Percentiles rank a stretch among this genome's conserved stretches.
Conservation (phyloP, 2,329 filamentous ascomycete species). For the Penicillium sp. region DNA sequence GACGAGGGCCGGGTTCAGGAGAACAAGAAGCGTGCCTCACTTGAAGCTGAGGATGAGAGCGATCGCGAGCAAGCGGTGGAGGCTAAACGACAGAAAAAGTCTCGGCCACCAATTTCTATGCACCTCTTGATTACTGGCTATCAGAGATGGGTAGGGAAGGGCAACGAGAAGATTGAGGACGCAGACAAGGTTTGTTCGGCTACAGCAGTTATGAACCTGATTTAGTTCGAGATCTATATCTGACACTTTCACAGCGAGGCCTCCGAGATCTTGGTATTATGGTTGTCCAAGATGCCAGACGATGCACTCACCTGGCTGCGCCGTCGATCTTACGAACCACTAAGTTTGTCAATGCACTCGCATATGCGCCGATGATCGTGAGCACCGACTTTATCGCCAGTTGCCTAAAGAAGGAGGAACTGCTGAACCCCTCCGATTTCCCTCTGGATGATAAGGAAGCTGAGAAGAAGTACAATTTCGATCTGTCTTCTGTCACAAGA, state of each 20-base stretch:
- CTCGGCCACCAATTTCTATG: slow-evolving; percentile 64
- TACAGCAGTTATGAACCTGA: background rate
- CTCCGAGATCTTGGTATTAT: slow-evolving; percentile 80
- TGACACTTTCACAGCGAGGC: slow-evolving; percentile 57
- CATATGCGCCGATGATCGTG: slow-evolving; percentile 74
- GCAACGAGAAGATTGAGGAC: slow-evolving; percentile 67
- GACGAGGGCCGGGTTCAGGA: slow-evolving; percentile 37
- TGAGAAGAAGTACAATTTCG: slow-evolving; percentile 69
- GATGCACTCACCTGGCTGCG: slow-evolving; percentile 82
- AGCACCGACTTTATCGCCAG: slow-evolving; percentile 74
- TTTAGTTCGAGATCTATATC: background rate
- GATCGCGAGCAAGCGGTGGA: slow-evolving; percentile 56
- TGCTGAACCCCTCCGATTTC: slow-evolving; percentile 64
- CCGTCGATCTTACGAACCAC: slow-evolving; percentile 83
- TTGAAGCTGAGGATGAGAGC: slow-evolving; percentile 48
- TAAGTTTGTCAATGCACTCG: slow-evolving; percentile 88
- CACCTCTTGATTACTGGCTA: slow-evolving; percentile 82
- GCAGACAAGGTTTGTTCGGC: slow-evolving; percentile 66
- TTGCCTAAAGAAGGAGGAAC: slow-evolving; percentile 65
- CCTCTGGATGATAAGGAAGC: slow-evolving; percentile 67
- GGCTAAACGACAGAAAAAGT: slow-evolving; percentile 61
- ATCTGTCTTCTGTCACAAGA: slow-evolving; percentile 63
- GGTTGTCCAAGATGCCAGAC: slow-evolving; percentile 70
- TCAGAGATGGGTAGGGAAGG: slow-evolving; percentile 68
- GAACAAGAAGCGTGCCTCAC: slow-evolving; percentile 44